Percentiles rank a stretch among this genome's conserved stretches.
Evolutionary conservation across 306 rosid genomes (phyloP).

Genomic region (Malus fusca): DNA sequence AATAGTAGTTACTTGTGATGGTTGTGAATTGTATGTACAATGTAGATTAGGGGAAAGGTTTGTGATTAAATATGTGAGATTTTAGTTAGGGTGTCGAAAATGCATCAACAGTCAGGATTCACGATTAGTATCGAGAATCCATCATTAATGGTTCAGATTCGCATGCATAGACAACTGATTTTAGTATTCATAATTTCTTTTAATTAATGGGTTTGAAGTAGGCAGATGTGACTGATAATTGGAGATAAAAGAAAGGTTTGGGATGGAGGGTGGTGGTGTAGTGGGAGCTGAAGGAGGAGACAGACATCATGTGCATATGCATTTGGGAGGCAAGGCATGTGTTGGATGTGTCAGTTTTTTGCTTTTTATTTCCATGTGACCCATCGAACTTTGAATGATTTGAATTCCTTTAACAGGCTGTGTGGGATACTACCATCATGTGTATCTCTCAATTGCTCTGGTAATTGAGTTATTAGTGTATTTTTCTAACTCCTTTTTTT

Average conservation of each 20-base stretch:
- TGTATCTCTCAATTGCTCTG: constrained; percentile 20
- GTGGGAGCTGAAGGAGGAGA: constrained; percentile 37
- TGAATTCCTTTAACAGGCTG: constrained; percentile 61
- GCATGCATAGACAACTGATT: not conserved
- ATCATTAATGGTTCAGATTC: no score
- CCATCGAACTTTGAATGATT: constrained; percentile 55
- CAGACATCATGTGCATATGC: constrained; percentile 66
- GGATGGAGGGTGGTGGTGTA: constrained; percentile 7
- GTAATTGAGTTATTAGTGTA: constrained; percentile 25
- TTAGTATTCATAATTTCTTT: not conserved
- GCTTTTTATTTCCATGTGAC: constrained; percentile 69
- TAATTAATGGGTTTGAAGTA: constrained; percentile 15
- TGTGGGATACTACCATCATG: constrained; percentile 30
- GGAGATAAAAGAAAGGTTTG: constrained; percentile 14
- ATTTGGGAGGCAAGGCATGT: constrained; percentile 78
- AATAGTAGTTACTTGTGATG: constrained; percentile 4
- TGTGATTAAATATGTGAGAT: not conserved
- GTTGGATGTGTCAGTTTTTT: constrained; percentile 61
- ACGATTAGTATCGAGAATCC: no score
- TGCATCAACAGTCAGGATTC: not conserved
- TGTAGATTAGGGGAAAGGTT: not conserved
- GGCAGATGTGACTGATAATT: constrained; percentile 10
- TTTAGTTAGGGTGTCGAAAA: not conserved
- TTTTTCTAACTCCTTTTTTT: constrained; percentile 16
- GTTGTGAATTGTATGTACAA: constrained; percentile 27